These are phyloP conservation scores for Vaccinium corymbosum DNA, from an alignment of 148 eudicot species.

Conservation along the genomic window DNA sequence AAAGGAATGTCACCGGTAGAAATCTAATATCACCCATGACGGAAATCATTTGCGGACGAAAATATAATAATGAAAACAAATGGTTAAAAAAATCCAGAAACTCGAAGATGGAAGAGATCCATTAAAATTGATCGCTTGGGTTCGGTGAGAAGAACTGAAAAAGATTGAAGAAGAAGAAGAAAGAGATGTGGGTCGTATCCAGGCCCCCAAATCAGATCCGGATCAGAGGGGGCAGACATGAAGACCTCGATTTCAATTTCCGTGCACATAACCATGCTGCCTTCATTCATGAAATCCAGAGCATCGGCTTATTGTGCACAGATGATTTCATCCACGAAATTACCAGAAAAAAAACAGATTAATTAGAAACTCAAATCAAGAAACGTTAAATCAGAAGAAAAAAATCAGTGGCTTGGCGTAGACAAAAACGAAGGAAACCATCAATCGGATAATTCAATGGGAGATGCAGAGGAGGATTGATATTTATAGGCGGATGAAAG, in stretches of 20 bases:
- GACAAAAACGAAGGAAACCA: neutral
- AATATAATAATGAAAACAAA: neutral
- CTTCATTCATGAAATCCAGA: slow-evolving; percentile 40
- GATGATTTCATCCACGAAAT: neutral
- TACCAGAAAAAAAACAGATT: neutral
- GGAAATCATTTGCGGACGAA: too few species aligned
- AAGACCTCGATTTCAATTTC: slow-evolving; percentile 34
- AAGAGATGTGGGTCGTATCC: slow-evolving; percentile 36
- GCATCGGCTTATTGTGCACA: slow-evolving; percentile 55
- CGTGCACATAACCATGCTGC: slow-evolving; percentile 53
- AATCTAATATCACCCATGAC: too few species aligned
- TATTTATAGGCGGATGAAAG: neutral
- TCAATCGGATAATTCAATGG: neutral
- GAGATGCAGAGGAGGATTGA: too few species aligned
- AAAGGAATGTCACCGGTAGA: too few species aligned
- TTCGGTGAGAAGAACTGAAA: neutral
- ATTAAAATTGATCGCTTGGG: neutral
- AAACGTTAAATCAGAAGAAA: neutral
- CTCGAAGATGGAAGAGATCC: neutral
- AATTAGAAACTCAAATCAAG: neutral
- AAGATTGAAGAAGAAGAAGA: neutral
- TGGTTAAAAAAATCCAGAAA: neutral
- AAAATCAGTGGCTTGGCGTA: too few species aligned
- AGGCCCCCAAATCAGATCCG: slow-evolving; percentile 38
- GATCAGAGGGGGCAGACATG: slow-evolving; percentile 50